These are phyloP conservation scores for Coriolopsis trogii DNA, from an alignment of 1,284 basidiomycete genomes.

Conservation along the genomic window DNA sequence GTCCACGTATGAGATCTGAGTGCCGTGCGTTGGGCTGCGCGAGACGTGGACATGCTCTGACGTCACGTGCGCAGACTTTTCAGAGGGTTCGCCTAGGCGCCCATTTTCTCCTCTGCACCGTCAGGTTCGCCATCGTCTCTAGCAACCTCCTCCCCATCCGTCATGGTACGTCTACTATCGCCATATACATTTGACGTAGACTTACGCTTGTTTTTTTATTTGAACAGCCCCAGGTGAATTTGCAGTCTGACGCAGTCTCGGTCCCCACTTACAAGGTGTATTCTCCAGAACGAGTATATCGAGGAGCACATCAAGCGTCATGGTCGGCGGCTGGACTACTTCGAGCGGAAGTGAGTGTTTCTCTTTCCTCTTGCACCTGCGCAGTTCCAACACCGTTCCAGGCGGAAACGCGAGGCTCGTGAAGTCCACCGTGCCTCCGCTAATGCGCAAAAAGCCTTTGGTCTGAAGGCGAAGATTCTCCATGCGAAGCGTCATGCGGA, in stretches of 20 bases:
- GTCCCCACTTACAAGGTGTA: background rate
- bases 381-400: slow-evolving; percentile 35
- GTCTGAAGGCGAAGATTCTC: slow-evolving; percentile 96
- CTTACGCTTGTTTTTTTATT: background rate
- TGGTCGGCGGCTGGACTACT: slow-evolving; percentile 85
- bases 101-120: slow-evolving; percentile 14
- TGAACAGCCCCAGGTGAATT: slow-evolving; percentile 68
- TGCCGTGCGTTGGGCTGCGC: slow-evolving; percentile 11
- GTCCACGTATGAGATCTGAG: slow-evolving; percentile 10
- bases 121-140: slow-evolving; percentile 11
- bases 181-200: background rate
- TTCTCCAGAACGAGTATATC: slow-evolving; percentile 82
- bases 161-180: slow-evolving; percentile 24
- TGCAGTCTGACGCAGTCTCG: too few species aligned
- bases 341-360: slow-evolving; percentile 73
- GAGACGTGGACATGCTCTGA: slow-evolving; percentile 24
- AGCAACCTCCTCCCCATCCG: slow-evolving; percentile 7
- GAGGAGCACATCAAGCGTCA: slow-evolving; percentile 89
- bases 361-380: background rate
- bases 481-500: slow-evolving; percentile 96
- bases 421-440: slow-evolving; percentile 88
- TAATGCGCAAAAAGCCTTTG: slow-evolving; percentile 91
- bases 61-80: slow-evolving; percentile 22
- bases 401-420: slow-evolving; percentile 94
- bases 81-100: slow-evolving; percentile 5